Evolutionary conservation across 257 asterid genomes (phyloP), one percentile per base, ranked within the genome.

Genomic region (Nicotiana undulata): DNA sequence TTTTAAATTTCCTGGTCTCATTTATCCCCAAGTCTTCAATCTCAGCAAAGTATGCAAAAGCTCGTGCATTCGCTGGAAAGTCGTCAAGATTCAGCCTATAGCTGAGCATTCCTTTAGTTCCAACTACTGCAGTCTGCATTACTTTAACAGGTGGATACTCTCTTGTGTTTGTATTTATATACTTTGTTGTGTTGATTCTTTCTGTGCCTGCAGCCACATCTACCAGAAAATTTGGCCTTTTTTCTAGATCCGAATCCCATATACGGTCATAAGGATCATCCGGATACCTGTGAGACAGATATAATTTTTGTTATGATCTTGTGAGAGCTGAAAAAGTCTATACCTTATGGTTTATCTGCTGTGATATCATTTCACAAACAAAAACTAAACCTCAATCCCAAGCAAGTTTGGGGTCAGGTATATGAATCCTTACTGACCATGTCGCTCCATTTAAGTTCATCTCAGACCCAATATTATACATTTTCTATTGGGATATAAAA

Each of bases 51-150:
- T 91, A 95, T 1, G 98, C 99, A 79, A 81, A 95, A 28, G 96
- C 99, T 78, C 99, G 90, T 9, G 97, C 98, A 79, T 87, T 89
- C 2, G 99, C 98, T 10, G 97, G 97, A 77, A 95, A 93, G 53
- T 95, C 99, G 84, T 95, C 99, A 4, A 95, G 94, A 83, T 93
- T 94, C 58, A 95, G 31, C 81, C 99, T 83, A 85, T 95, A 95
- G 53, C 86, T 95, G 58, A 95, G 86, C 56, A 85, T 90, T 55
- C 97, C 97, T 84, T 82, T 80, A 11, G 91, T 92, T 52, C 98
- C 99, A 61, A 93, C 88, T 31, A 95, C 98, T 16, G 96, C 99
- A 32, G 95, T 93, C 85, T 95, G 99, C 99, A 95, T 95, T 29
- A 95, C 98, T 85, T 91, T 93, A 16, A 91, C 91, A 0, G 99